Evolutionary conservation across 2,329 filamentous ascomycete species (phyloP).

Genomic region (Rhynchosporium agropyri): DNA sequence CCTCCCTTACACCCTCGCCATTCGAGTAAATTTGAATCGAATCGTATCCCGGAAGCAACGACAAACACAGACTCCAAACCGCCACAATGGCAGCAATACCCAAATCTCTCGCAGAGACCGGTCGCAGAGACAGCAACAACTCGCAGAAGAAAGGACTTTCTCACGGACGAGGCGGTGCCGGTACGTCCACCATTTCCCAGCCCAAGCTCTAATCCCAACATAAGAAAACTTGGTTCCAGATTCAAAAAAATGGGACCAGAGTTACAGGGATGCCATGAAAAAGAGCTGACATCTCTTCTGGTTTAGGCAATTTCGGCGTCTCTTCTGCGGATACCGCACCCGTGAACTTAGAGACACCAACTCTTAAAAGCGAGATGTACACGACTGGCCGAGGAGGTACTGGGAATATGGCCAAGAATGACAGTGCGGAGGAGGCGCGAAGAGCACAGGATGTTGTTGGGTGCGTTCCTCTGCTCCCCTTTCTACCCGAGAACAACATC

Average conservation of each 20-base stretch:
- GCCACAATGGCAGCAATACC: constrained; percentile 36
- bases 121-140: constrained; percentile 31
- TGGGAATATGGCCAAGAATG: constrained; percentile 81
- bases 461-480: constrained; percentile 43
- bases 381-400: constrained; percentile 88
- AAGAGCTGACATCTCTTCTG: neutral
- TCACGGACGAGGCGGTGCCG: constrained; percentile 78
- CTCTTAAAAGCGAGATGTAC: constrained; percentile 79
- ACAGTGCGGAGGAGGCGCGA: constrained; percentile 73
- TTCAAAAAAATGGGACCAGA: neutral
- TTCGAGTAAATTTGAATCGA: neutral
- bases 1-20: neutral
- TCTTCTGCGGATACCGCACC: constrained; percentile 52
- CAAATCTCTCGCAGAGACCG: constrained; percentile 26
- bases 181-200: constrained; percentile 42
- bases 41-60: neutral
- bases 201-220: neutral
- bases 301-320: constrained; percentile 64
- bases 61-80: neutral
- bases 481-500: neutral
- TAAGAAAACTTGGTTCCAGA: neutral
- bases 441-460: constrained; percentile 80
- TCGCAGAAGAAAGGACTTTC: constrained; percentile 46
- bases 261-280: neutral
- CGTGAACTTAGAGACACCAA: constrained; percentile 77